phyloP scores from a whole-genome alignment of 495 filamentous ascomycete species.

The Xylaria cubensis region DNA sequence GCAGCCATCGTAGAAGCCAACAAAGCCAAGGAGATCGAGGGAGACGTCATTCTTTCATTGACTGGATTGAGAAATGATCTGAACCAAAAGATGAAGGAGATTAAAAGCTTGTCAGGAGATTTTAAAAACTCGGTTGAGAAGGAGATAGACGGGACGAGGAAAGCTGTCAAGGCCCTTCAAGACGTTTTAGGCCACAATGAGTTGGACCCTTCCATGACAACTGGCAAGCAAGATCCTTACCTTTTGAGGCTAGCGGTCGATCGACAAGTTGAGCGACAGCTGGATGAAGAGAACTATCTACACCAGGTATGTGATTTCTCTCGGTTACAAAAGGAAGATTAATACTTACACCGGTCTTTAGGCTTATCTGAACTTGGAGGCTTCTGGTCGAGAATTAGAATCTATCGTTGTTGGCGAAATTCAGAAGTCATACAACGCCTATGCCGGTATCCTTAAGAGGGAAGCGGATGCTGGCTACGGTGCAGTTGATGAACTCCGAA shows the following conservation, averaged over 20 bases:
- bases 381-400: constrained; percentile 91
- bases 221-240: constrained; percentile 90
- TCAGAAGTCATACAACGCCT: constrained; percentile 94
- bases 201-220: constrained; percentile 72
- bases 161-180: constrained; percentile 76
- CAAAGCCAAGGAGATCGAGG: constrained; percentile 88
- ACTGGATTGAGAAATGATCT: constrained; percentile 87
- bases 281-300: constrained; percentile 96
- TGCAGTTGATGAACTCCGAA: constrained; percentile 80
- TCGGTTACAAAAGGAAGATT: neutral
- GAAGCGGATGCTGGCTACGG: constrained; percentile 84
- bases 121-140: constrained; percentile 91
- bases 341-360: constrained; percentile 42
- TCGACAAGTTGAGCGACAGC: constrained; percentile 85
- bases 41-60: constrained; percentile 85
- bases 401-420: constrained; percentile 96
- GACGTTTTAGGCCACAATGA: constrained; percentile 81
- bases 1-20: constrained; percentile 80
- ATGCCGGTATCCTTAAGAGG: constrained; percentile 84
- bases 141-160: constrained; percentile 74
- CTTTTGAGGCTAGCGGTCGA: constrained; percentile 84
- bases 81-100: constrained; percentile 96
- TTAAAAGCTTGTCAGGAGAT: constrained; percentile 87
- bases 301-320: constrained; percentile 70
- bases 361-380: constrained; percentile 95